Conservation (phyloP, 352 stramenopile genomes). For the Phytophthora sp. region DNA sequence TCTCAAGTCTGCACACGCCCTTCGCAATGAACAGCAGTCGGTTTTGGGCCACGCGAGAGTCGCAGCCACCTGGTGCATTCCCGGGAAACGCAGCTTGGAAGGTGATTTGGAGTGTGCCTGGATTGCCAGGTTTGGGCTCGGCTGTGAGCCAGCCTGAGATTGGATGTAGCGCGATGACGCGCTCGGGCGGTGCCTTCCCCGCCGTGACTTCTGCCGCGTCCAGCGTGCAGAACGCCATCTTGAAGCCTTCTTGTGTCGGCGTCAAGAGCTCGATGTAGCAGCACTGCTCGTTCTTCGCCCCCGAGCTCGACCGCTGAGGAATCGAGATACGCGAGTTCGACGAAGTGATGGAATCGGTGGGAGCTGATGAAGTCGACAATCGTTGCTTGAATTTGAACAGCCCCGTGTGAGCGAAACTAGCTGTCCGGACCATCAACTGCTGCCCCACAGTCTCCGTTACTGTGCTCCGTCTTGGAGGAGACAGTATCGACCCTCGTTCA, state of each 20-base stretch:
- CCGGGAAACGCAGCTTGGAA: conserved; percentile 38
- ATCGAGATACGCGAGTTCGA: conserved; percentile 5
- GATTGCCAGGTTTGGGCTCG: conserved; percentile 16
- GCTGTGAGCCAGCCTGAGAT: conserved; percentile 38
- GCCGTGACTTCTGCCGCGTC: conserved; percentile 29
- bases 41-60: conserved; percentile 21
- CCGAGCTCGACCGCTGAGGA: background rate
- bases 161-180: conserved; percentile 38
- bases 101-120: conserved; percentile 26
- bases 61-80: conserved; percentile 14
- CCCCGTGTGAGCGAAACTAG: conserved; percentile 21
- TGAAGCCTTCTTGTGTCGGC: conserved; percentile 25
- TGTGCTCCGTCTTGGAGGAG: background rate
- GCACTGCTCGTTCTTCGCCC: conserved; percentile 36
- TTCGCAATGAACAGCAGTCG: conserved; percentile 32
- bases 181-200: conserved; percentile 34
- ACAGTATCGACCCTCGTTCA: conserved; percentile 11
- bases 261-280: conserved; percentile 40
- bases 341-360: conserved; percentile 7
- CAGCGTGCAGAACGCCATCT: conserved; percentile 33
- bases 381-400: conserved; percentile 10
- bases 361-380: background rate
- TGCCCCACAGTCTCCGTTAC: background rate
- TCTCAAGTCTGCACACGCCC: conserved; percentile 33
- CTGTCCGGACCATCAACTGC: conserved; percentile 32